Evolutionary conservation across 2,329 filamentous ascomycete species (phyloP).

Genomic region (Neoarthrinium moseri): DNA sequence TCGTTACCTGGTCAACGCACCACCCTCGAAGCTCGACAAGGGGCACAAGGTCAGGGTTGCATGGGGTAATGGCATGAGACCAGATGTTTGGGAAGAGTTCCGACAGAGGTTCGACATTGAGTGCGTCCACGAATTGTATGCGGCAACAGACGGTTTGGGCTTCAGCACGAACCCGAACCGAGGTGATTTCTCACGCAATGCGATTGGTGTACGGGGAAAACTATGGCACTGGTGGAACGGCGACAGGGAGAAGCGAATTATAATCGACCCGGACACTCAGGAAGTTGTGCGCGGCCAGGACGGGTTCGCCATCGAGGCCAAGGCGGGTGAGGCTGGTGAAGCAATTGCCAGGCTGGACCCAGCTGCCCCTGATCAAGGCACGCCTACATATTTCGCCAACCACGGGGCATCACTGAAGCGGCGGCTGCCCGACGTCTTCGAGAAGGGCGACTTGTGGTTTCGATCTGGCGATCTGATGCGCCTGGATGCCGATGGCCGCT

Average conservation of each 20-base stretch:
- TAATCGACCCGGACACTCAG: slow-evolving; percentile 67
- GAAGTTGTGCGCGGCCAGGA: slow-evolving; percentile 62
- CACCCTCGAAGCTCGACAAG: slow-evolving; percentile 57
- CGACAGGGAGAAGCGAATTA: slow-evolving; percentile 61
- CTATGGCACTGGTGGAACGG: slow-evolving; percentile 52
- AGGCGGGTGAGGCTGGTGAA: slow-evolving; percentile 64
- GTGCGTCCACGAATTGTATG: slow-evolving; percentile 71
- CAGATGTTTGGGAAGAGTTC: slow-evolving; percentile 67
- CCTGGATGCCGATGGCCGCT: slow-evolving; percentile 58
- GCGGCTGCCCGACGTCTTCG: slow-evolving; percentile 60
- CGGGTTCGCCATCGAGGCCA: slow-evolving; percentile 64
- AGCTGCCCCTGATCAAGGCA: slow-evolving; percentile 54
- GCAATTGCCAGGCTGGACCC: slow-evolving; percentile 60
- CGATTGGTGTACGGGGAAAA: slow-evolving; percentile 68
- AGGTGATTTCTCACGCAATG: slow-evolving; percentile 59
- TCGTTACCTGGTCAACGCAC: slow-evolving; percentile 69
- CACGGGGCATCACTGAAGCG: slow-evolving; percentile 64
- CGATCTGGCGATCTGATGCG: slow-evolving; percentile 66
- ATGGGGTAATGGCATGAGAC: slow-evolving; percentile 65
- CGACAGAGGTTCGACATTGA: slow-evolving; percentile 60
- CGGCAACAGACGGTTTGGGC: slow-evolving; percentile 70
- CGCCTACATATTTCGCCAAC: slow-evolving; percentile 59
- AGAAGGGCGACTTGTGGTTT: slow-evolving; percentile 67
- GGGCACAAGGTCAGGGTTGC: slow-evolving; percentile 56
- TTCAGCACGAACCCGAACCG: slow-evolving; percentile 54